Evolutionary conservation across 1,284 basidiomycete genomes (phyloP).

Genomic region (Polyporus tsugae): DNA sequence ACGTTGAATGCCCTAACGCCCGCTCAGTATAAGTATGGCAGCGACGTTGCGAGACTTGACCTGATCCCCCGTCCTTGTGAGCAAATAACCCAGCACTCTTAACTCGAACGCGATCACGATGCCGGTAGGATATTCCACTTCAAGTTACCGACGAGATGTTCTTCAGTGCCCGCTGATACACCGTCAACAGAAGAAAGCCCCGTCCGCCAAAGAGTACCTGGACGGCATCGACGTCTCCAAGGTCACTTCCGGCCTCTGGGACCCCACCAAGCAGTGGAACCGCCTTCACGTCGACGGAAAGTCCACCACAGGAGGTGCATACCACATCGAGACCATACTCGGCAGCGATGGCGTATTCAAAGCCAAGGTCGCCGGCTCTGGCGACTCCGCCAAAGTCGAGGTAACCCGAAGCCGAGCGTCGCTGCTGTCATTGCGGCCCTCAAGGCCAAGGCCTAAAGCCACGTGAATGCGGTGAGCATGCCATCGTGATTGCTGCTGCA

Average conservation of each 20-base stretch:
- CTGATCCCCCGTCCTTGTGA: not conserved
- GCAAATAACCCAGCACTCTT: not conserved
- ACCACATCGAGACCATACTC: not conserved
- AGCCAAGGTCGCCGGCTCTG: not conserved
- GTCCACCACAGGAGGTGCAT: not conserved
- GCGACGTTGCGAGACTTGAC: not conserved
- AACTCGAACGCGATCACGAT: not conserved
- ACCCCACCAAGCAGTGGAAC: constrained; percentile 1
- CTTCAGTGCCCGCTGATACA: not conserved
- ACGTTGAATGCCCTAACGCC: not conserved
- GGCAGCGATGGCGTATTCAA: not conserved
- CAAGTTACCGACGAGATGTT: not conserved
- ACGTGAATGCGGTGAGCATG: too few species aligned
- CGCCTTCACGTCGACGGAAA: not conserved
- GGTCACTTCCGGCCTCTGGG: not conserved
- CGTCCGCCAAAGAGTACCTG: not conserved
- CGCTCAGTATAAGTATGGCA: not conserved
- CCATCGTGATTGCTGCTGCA: too few species aligned
- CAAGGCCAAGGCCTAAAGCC: not conserved
- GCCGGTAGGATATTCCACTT: not conserved
- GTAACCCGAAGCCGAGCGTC: not conserved
- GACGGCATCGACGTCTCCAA: not conserved
- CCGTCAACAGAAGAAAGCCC: not conserved
- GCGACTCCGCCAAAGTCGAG: not conserved
- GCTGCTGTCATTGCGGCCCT: not conserved